Conservation (phyloP, 1,284 basidiomycete genomes). For the Clitocybe nebularis region DNA sequence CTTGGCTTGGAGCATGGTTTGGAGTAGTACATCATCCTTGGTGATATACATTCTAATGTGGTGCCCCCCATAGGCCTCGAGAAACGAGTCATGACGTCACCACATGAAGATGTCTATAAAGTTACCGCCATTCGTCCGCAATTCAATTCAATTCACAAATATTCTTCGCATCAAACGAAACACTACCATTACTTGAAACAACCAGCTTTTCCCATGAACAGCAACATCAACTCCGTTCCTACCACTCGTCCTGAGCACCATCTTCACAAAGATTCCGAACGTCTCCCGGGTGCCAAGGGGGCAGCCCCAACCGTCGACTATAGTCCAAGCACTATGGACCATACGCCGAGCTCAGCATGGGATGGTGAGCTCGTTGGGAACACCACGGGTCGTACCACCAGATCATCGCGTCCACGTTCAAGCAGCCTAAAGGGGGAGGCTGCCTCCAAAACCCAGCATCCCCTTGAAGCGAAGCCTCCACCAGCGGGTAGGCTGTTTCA, state of each 20-base stretch:
- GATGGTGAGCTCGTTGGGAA: neutral
- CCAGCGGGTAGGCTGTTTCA: constrained; percentile 4
- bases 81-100: no score
- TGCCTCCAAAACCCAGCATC: constrained; percentile 36
- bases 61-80: no score
- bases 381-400: neutral
- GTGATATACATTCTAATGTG: no score
- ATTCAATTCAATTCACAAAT: no score
- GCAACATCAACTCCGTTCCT: neutral
- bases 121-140: no score
- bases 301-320: constrained; percentile 25
- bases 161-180: no score
- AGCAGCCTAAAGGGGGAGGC: constrained; percentile 19
- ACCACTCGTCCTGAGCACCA: constrained; percentile 26
- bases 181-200: no score
- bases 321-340: constrained; percentile 10
- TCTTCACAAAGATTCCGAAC: constrained; percentile 28
- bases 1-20: no score
- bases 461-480: constrained; percentile 32
- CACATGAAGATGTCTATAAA: no score
- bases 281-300: constrained; percentile 28
- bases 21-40: no score
- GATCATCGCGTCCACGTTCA: neutral
- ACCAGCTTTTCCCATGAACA: neutral
- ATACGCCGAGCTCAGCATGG: neutral